phyloP scores from a whole-genome alignment of 352 stramenopile species.

The Globisporangium uncinulatum region DNA sequence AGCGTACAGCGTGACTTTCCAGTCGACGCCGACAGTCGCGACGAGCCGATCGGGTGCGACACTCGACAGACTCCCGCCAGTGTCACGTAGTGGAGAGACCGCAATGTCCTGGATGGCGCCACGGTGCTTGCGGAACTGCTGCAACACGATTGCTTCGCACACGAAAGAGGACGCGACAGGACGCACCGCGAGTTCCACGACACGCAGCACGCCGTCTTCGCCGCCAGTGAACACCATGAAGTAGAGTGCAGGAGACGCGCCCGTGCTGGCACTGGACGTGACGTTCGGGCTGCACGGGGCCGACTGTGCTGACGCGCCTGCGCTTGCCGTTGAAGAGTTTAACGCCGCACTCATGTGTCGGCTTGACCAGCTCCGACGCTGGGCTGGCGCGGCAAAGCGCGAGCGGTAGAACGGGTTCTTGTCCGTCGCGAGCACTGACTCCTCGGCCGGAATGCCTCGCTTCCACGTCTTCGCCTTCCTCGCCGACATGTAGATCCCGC shows the following conservation, averaged over 20 bases:
- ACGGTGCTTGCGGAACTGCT: slow-evolving; percentile 56
- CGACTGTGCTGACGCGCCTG: slow-evolving; percentile 5
- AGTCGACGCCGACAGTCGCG: slow-evolving; percentile 53
- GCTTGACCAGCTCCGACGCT: slow-evolving; percentile 27
- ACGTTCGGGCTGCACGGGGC: slow-evolving; percentile 22
- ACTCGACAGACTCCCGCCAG: slow-evolving; percentile 12
- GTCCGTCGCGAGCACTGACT: slow-evolving; percentile 37
- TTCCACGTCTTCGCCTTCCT: slow-evolving; percentile 16
- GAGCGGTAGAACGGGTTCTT: slow-evolving; percentile 64
- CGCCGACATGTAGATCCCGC: slow-evolving; percentile 14
- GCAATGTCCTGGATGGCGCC: slow-evolving; percentile 59
- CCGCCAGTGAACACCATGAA: slow-evolving; percentile 72
- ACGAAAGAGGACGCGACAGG: slow-evolving; percentile 23
- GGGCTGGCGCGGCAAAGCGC: slow-evolving; percentile 26
- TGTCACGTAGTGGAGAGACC: slow-evolving; percentile 32
- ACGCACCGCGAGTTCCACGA: slow-evolving; percentile 46
- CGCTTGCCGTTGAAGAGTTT: too few species aligned
- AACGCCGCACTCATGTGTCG: slow-evolving; percentile 19
- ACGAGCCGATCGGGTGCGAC: slow-evolving; percentile 51
- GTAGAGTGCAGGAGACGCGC: slow-evolving; percentile 19
- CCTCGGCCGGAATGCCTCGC: slow-evolving; percentile 20
- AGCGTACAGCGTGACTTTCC: slow-evolving; percentile 53
- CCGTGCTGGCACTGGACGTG: neutral
- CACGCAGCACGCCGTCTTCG: slow-evolving; percentile 44
- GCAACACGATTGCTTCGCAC: slow-evolving; percentile 35